Conservation (phyloP, 1,139 yeast genomes). For the Pichia sp. region DNA sequence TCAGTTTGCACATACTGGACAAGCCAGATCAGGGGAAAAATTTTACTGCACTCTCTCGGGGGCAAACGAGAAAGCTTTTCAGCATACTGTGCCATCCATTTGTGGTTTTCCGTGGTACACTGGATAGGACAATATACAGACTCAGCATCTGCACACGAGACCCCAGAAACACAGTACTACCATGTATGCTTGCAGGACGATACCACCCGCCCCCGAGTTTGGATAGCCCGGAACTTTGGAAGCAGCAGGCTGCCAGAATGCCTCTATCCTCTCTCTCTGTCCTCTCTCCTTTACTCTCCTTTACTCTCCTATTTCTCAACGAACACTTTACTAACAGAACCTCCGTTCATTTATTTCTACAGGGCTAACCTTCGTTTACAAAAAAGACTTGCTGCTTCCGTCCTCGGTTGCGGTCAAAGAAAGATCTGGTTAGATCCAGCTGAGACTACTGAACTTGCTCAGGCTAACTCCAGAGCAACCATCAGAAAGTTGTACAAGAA, state of each 20-base stretch:
- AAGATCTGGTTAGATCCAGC: conserved; percentile 99
- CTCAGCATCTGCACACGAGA: too few relatives aligned
- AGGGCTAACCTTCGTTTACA: conserved; percentile 99
- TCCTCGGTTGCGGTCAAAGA: conserved; percentile 99
- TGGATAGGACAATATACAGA: too few relatives aligned
- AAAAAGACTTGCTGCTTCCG: conserved; percentile 99
- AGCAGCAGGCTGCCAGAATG: too few relatives aligned
- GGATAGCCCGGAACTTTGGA: too few relatives aligned
- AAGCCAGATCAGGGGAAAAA: background rate
- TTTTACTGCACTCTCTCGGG: background rate
- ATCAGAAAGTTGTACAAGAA: conserved; percentile 97
- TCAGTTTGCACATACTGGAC: background rate
- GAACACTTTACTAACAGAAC: conserved; percentile 17
- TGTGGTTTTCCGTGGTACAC: too few relatives aligned
- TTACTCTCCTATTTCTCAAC: too few relatives aligned
- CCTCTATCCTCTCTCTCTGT: too few relatives aligned
- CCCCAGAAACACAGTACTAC: too few relatives aligned
- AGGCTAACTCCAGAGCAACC: conserved; percentile 98
- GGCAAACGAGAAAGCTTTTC: background rate
- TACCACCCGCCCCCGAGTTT: too few relatives aligned
- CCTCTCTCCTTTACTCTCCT: too few relatives aligned
- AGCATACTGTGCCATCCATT: background rate
- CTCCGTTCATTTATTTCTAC: conserved; percentile 15
- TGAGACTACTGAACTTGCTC: conserved; percentile 93
- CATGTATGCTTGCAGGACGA: too few relatives aligned